phyloP scores from a whole-genome alignment of 2,329 filamentous ascomycete genomes.

The Clonostachys rosea region DNA sequence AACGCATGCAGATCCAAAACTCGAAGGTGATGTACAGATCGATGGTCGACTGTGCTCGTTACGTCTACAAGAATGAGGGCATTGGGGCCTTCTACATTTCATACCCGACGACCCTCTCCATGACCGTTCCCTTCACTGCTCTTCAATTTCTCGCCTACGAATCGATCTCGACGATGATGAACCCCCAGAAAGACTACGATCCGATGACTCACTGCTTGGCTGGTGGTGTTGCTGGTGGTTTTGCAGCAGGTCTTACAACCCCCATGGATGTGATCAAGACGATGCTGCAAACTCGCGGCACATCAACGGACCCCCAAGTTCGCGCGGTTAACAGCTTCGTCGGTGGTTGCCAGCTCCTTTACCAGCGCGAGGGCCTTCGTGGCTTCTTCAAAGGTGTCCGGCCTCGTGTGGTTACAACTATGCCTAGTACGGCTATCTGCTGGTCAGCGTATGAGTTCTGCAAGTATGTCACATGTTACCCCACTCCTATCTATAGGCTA shows the following conservation, averaged over 20 bases:
- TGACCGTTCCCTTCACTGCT: slow-evolving; percentile 97
- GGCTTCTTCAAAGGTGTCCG: slow-evolving; percentile 94
- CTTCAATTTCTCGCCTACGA: slow-evolving; percentile 98
- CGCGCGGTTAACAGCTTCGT: slow-evolving; percentile 78
- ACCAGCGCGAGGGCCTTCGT: slow-evolving; percentile 73
- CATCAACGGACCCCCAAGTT: slow-evolving; percentile 74
- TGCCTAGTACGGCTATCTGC: slow-evolving; percentile 99
- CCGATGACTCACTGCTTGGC: slow-evolving; percentile 91
- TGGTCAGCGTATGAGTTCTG: slow-evolving; percentile 77
- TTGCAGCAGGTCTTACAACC: slow-evolving; percentile 90
- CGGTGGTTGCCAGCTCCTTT: slow-evolving; percentile 76
- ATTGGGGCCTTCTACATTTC: slow-evolving; percentile 94
- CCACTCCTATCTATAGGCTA: background rate
- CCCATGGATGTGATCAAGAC: slow-evolving; percentile 99
- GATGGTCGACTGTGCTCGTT: slow-evolving; percentile 79
- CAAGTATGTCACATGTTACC: slow-evolving; percentile 44
- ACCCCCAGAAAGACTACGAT: slow-evolving; percentile 81
- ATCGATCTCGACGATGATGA: slow-evolving; percentile 90
- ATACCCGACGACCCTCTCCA: slow-evolving; percentile 94
- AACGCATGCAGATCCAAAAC: slow-evolving; percentile 97
- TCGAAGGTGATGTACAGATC: slow-evolving; percentile 84
- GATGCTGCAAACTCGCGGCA: slow-evolving; percentile 87
- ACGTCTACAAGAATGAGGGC: slow-evolving; percentile 85
- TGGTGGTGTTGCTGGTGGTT: slow-evolving; percentile 86
- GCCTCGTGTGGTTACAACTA: slow-evolving; percentile 89